These are phyloP conservation scores for Nakazawaea siamensis DNA, from an alignment of 805 yeast species.

Conservation along the genomic window DNA sequence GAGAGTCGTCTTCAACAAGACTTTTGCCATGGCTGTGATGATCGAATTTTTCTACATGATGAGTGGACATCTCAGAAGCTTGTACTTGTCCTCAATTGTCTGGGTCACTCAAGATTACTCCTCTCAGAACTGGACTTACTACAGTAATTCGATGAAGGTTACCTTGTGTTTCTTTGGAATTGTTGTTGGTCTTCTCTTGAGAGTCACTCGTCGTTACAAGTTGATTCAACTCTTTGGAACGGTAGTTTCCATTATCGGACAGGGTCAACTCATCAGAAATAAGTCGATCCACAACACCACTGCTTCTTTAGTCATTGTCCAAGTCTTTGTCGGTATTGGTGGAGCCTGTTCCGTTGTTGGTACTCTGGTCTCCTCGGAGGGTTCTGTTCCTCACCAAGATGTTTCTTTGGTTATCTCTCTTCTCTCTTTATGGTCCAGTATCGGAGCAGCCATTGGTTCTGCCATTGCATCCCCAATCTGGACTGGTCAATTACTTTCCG, in stretches of 20 bases:
- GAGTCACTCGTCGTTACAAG: constrained; percentile 37
- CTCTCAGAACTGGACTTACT: constrained; percentile 65
- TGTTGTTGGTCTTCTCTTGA: constrained; percentile 50
- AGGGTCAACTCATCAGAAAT: constrained; percentile 51
- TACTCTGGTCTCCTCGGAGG: constrained; percentile 51
- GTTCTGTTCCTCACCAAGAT: constrained; percentile 52
- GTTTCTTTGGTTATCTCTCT: constrained; percentile 56
- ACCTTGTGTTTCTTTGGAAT: constrained; percentile 29
- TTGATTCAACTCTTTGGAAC: constrained; percentile 45
- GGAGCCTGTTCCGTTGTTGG: constrained; percentile 68
- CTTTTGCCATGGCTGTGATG: constrained; percentile 21
- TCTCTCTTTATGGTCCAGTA: constrained; percentile 47
- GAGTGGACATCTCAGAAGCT: constrained; percentile 52
- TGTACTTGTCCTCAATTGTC: constrained; percentile 61
- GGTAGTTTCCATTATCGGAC: constrained; percentile 46
- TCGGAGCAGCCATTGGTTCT: constrained; percentile 59
- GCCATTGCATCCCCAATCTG: constrained; percentile 66
- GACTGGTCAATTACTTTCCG: constrained; percentile 47
- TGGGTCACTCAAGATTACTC: constrained; percentile 52
- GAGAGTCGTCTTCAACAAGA: constrained; percentile 26
- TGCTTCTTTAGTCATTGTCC: constrained; percentile 56
- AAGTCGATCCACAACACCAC: constrained; percentile 41
- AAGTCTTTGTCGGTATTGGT: constrained; percentile 61
- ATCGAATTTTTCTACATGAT: constrained; percentile 54
- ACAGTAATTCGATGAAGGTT: constrained; percentile 44